Evolutionary conservation across 2,329 filamentous ascomycete species (phyloP).

Genomic region (Graphilbum ipis-grandicollis): DNA sequence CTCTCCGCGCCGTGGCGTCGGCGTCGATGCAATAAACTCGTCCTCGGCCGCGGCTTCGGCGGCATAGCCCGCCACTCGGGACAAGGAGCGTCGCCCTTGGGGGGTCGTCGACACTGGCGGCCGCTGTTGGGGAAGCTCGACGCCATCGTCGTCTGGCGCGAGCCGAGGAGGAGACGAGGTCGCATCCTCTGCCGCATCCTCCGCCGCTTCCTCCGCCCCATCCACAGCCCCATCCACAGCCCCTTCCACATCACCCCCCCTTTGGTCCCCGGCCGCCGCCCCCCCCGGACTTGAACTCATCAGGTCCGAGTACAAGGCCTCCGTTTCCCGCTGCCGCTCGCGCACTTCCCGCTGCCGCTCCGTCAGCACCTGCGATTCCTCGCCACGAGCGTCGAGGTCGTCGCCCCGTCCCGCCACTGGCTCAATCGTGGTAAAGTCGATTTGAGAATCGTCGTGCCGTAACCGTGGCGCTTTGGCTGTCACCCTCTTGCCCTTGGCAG

Average conservation of each 20-base stretch:
- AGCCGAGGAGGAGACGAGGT: not conserved
- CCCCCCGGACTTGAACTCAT: slow-evolving; percentile 34
- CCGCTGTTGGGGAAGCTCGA: slow-evolving; percentile 7
- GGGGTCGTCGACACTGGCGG: no score
- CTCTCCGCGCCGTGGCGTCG: slow-evolving; percentile 40
- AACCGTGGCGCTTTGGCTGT: slow-evolving; percentile 24
- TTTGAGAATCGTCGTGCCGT: slow-evolving; percentile 68
- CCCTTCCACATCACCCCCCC: no score
- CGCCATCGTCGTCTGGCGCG: no score
- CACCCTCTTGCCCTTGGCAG: slow-evolving; percentile 11
- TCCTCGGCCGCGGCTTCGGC: no score
- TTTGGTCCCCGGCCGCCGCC: no score
- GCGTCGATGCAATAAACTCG: slow-evolving; percentile 40
- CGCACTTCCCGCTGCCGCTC: slow-evolving; percentile 65
- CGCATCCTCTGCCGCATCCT: not conserved
- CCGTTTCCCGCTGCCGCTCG: slow-evolving; percentile 51
- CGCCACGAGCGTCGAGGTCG: no score
- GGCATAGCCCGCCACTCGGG: no score
- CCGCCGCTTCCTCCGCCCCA: no score
- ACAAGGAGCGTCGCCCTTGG: no score
- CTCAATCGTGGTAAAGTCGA: slow-evolving; percentile 56
- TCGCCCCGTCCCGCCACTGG: no score
- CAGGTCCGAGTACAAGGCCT: slow-evolving; percentile 51
- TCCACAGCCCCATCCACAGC: no score
- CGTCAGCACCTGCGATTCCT: slow-evolving; percentile 58